Conservation (phyloP, 306 rosid species). For the Medicago ruthenica region DNA sequence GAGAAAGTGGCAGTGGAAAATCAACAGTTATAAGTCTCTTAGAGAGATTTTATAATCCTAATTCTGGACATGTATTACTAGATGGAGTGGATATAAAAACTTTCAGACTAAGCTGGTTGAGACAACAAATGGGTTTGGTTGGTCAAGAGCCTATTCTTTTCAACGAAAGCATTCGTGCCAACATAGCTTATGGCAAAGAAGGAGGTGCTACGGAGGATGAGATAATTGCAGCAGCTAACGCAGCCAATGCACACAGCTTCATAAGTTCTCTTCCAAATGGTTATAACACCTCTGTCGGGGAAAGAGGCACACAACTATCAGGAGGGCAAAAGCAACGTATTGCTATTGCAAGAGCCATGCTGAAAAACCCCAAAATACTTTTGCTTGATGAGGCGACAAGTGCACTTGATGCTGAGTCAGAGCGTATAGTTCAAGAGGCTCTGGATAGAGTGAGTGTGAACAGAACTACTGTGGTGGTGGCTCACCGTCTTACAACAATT, state of each 20-base stretch:
- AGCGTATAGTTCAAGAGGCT: constrained; percentile 83
- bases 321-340: constrained; percentile 97
- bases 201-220: constrained; percentile 68
- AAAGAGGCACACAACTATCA: constrained; percentile 83
- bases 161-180: constrained; percentile 72
- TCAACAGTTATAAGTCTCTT: constrained; percentile 79
- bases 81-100: constrained; percentile 64
- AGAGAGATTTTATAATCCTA: constrained; percentile 82
- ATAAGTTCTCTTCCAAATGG: constrained; percentile 72
- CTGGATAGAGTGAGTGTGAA: constrained; percentile 77
- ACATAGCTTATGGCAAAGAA: constrained; percentile 81
- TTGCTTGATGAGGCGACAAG: constrained; percentile 93
- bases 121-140: constrained; percentile 89
- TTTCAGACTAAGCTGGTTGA: constrained; percentile 73
- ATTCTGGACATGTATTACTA: constrained; percentile 59
- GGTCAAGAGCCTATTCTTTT: constrained; percentile 93
- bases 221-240: constrained; percentile 67
- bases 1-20: constrained; percentile 95
- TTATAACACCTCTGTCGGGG: constrained; percentile 75
- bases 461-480: constrained; percentile 85
- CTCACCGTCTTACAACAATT: constrained; percentile 83
- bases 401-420: constrained; percentile 91
- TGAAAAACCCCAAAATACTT: constrained; percentile 79
- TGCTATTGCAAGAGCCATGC: constrained; percentile 85
- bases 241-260: constrained; percentile 78